Evolutionary conservation across 2,329 filamentous ascomycete genomes (phyloP), one percentile per base, ranked within the genome.

Genomic region (Lojkania enalia): DNA sequence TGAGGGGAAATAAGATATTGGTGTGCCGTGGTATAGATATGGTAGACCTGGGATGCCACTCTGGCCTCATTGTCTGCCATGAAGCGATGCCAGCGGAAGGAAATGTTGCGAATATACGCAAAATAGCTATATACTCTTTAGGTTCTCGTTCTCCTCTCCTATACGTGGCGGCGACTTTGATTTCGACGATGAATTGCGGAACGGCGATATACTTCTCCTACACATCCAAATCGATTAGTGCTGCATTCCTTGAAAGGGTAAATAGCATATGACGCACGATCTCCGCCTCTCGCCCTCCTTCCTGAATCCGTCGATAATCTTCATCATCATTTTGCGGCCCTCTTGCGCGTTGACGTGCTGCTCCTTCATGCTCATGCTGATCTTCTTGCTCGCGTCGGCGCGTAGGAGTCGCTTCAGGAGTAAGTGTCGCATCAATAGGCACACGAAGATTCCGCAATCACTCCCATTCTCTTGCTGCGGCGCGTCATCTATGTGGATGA

Each of bases 371-470:
- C 88, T 94, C 94, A 99, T 97, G 51, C 85, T 91, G 11, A 97
- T 87, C 73, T 95, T 96, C 68, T 92, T 84, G 51, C 83, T 82
- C 2, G 87, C 85, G 63, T 90, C 87, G 6, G 88, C 90, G 55
- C 80, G 82, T 46, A 99, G 74, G 18, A 99, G 77, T 45, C 88
- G 79, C 71, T 90, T 91, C 39, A 96, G 77, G 14, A 99, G 79
- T n/a, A 99, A 74, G 71, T 96, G 88, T 37, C 90, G 84, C 91
- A 99, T 99, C 51, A 92, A 80, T 54, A 97, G 81, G 69, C 94
- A 97, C 2, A 99, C 94, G 68, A 91, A 97, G 1, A 99, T 89
- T 14, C 94, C 94, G 59, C 94, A 99, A 71, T 99, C 94, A 64
- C 83, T 92, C 19, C 87, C 84, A 57, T 97, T 97, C 57, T 91